A percentile compares a stretch with the other conserved stretches of the same genome.
These are phyloP conservation scores for Suhomyces bribrorum DNA, from an alignment of 1,139 yeast species.

Conservation along the genomic window DNA sequence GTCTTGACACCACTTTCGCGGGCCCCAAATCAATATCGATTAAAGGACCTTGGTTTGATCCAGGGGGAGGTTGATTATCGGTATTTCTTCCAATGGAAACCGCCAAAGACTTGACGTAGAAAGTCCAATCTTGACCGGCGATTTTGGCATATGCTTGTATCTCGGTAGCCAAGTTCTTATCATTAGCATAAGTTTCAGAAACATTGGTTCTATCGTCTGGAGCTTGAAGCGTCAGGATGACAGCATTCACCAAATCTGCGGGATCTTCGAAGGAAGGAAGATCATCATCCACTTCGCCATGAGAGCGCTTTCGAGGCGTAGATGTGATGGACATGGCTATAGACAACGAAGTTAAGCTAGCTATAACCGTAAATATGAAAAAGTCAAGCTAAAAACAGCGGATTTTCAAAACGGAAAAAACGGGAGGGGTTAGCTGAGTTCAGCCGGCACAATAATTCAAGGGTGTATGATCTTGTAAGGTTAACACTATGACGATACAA, in stretches of 20 bases:
- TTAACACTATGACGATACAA: background rate
- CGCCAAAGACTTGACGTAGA: conserved; percentile 78
- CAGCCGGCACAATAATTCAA: background rate
- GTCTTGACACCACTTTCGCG: conserved; percentile 89
- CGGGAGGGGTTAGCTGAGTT: background rate
- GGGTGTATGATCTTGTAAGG: background rate
- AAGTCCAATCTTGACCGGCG: conserved; percentile 94
- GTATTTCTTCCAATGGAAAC: conserved; percentile 87
- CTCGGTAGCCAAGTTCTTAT: conserved; percentile 73
- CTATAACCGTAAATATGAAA: too few relatives aligned
- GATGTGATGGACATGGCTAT: conserved; percentile 16
- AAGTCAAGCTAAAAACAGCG: background rate
- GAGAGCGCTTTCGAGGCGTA: conserved; percentile 36
- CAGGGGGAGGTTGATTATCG: conserved; percentile 39
- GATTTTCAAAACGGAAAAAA: background rate
- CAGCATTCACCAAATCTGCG: conserved; percentile 54
- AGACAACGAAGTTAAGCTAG: too few relatives aligned
- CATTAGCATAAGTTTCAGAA: conserved; percentile 56
- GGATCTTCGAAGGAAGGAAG: conserved; percentile 48
- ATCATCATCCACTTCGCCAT: conserved; percentile 26
- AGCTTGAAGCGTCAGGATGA: conserved; percentile 46
- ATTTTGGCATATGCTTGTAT: conserved; percentile 96
- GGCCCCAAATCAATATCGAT: conserved; percentile 95
- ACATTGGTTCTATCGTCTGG: conserved; percentile 57
- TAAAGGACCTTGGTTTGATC: conserved; percentile 14